Percentiles rank a stretch among this genome's conserved stretches.
Conservation (phyloP, 257 asterid species). For the Craterostigma plantagineum region DNA sequence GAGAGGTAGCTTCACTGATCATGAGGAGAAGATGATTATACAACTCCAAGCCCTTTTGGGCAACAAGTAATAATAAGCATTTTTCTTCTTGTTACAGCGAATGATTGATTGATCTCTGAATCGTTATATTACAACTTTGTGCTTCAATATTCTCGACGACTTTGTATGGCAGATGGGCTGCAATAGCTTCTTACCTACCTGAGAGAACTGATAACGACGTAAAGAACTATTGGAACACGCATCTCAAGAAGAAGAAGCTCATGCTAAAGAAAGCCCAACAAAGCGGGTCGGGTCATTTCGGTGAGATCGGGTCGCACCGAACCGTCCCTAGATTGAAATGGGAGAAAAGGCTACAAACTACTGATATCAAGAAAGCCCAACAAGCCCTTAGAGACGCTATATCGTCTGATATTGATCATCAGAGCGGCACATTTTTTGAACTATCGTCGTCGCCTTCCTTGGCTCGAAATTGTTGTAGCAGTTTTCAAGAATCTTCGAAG, state of each 20-base stretch:
- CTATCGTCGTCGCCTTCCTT: too few species aligned
- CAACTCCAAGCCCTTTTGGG: slow-evolving; percentile 94
- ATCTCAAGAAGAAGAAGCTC: slow-evolving; percentile 68
- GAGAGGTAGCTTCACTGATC: slow-evolving; percentile 65
- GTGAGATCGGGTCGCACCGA: slow-evolving; percentile 8
- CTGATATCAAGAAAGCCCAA: slow-evolving; percentile 65
- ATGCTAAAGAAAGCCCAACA: slow-evolving; percentile 16
- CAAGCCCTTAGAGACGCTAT: slow-evolving; percentile 75
- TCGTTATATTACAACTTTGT: too few species aligned
- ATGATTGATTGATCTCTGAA: too few species aligned
- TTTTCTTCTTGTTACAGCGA: too few species aligned
- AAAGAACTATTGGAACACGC: slow-evolving; percentile 89
- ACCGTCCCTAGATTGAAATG: slow-evolving; percentile 56
- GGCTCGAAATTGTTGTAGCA: too few species aligned
- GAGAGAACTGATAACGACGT: slow-evolving; percentile 95
- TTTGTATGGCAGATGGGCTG: slow-evolving; percentile 98
- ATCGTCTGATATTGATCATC: slow-evolving; percentile 24
- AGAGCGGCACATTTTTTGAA: too few species aligned
- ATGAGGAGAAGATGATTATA: slow-evolving; percentile 75
- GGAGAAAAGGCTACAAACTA: slow-evolving; percentile 55
- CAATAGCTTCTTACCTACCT: slow-evolving; percentile 80
- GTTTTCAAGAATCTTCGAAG: too few species aligned
- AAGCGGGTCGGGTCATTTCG: slow-evolving; percentile 4
- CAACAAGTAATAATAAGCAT: slow-evolving; percentile 42
- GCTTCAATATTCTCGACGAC: too few species aligned